phyloP scores from a whole-genome alignment of 495 filamentous ascomycete genomes.

The Letharia lupina region DNA sequence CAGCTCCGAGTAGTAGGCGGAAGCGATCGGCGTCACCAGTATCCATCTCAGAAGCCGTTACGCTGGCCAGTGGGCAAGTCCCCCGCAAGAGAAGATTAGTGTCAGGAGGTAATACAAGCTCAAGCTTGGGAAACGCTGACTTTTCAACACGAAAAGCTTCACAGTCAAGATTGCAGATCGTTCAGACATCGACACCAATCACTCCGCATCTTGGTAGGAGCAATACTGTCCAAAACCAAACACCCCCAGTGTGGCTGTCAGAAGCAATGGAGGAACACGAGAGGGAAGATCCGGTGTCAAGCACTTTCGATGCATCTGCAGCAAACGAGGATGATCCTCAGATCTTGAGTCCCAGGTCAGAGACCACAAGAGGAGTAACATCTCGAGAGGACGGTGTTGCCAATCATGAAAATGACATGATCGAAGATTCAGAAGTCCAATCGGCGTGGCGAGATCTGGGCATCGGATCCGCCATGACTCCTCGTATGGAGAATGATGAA shows the following conservation, averaged over 20 bases:
- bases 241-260: constrained; percentile 12
- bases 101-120: constrained; percentile 4
- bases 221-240: constrained; percentile 22
- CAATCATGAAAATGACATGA: background rate
- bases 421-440: constrained; percentile 17
- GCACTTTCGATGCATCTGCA: constrained; percentile 11
- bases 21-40: constrained; percentile 49
- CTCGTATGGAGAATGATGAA: constrained; percentile 17
- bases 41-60: constrained; percentile 49
- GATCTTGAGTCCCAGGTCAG: constrained; percentile 23
- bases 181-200: constrained; percentile 28
- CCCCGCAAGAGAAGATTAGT: constrained; percentile 22
- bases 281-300: constrained; percentile 28
- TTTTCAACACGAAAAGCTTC: constrained; percentile 7
- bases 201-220: constrained; percentile 14
- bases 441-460: constrained; percentile 12
- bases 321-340: constrained; percentile 16
- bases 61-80: constrained; percentile 15
- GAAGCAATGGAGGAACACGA: constrained; percentile 23
- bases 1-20: constrained; percentile 8
- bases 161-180: constrained; percentile 18
- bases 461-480: constrained; percentile 13
- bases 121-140: constrained; percentile 5
- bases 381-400: constrained; percentile 1
- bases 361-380: constrained; percentile 11